Conservation (phyloP, 345 rosid genomes). For the Reutealis trisperma region DNA sequence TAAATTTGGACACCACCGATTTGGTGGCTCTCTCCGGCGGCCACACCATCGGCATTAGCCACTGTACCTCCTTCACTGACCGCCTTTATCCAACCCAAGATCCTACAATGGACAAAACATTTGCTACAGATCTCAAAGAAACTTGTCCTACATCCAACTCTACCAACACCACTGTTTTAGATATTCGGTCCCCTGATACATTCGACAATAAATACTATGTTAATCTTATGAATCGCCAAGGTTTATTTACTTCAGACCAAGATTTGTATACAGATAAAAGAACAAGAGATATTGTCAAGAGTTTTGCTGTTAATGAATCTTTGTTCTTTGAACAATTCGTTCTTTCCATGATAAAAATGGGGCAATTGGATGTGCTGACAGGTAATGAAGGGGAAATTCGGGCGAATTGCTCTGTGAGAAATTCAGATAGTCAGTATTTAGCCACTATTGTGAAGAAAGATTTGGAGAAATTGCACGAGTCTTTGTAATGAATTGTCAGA, state of each 20-base stretch:
- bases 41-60: constrained; percentile 80
- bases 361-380: constrained; percentile 61
- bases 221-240: constrained; percentile 76
- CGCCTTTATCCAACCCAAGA: constrained; percentile 83
- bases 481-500: too few relatives aligned
- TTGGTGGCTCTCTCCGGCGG: constrained; percentile 88
- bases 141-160: constrained; percentile 51
- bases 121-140: constrained; percentile 52
- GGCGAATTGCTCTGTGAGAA: constrained; percentile 66
- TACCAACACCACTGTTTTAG: constrained; percentile 49
- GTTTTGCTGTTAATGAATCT: constrained; percentile 55
- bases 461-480: constrained; percentile 35
- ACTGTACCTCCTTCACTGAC: constrained; percentile 56
- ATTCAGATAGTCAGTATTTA: constrained; percentile 41
- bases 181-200: constrained; percentile 59
- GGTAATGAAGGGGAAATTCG: constrained; percentile 75
- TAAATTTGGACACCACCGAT: constrained; percentile 60
- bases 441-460: constrained; percentile 49
- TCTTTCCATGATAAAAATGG: constrained; percentile 68
- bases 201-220: constrained; percentile 89
- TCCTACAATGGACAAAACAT: constrained; percentile 64
- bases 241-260: constrained; percentile 84
- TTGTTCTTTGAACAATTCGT: constrained; percentile 70
- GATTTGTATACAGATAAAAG: constrained; percentile 59
- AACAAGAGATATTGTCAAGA: constrained; percentile 59